These are phyloP conservation scores for Pythium graminicola DNA, from an alignment of 352 stramenopile species.

Conservation along the genomic window DNA sequence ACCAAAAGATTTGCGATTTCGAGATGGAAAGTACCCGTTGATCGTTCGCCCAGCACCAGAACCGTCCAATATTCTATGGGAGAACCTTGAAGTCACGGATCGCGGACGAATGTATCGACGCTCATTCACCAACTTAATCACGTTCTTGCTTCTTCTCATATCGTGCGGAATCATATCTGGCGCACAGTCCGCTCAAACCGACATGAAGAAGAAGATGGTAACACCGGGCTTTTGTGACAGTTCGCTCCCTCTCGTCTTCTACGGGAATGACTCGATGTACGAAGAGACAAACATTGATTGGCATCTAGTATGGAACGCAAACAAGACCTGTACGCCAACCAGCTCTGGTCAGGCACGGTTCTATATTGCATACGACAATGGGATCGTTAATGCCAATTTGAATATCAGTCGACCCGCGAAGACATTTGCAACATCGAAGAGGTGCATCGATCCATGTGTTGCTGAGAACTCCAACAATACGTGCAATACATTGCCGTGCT, in stretches of 20 bases:
- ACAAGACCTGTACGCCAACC: constrained; percentile 33
- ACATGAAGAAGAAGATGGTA: constrained; percentile 65
- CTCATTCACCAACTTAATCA: constrained; percentile 63
- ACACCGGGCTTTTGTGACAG: constrained; percentile 49
- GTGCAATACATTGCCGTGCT: constrained; percentile 70
- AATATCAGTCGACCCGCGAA: constrained; percentile 6
- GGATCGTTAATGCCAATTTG: constrained; percentile 42
- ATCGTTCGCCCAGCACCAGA: constrained; percentile 54
- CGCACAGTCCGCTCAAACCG: constrained; percentile 60
- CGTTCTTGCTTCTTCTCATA: constrained; percentile 63
- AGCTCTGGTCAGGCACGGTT: constrained; percentile 24
- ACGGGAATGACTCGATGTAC: constrained; percentile 33
- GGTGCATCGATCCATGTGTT: constrained; percentile 56
- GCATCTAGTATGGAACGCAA: constrained; percentile 48
- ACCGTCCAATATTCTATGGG: constrained; percentile 84
- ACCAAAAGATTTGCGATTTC: constrained; percentile 54
- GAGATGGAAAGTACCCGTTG: constrained; percentile 37
- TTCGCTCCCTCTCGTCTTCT: constrained; percentile 53
- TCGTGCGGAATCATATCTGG: constrained; percentile 69
- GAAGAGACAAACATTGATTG: constrained; percentile 27
- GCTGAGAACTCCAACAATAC: constrained; percentile 39
- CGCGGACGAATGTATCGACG: constrained; percentile 52
- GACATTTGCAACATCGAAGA: constrained; percentile 6
- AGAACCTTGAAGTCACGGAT: constrained; percentile 72
- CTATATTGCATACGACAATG: constrained; percentile 60